Percentiles rank a stretch among this genome's conserved stretches.
These are phyloP conservation scores for Kwoniella sp. DNA, from an alignment of 768 basidiomycete species.

Conservation along the genomic window DNA sequence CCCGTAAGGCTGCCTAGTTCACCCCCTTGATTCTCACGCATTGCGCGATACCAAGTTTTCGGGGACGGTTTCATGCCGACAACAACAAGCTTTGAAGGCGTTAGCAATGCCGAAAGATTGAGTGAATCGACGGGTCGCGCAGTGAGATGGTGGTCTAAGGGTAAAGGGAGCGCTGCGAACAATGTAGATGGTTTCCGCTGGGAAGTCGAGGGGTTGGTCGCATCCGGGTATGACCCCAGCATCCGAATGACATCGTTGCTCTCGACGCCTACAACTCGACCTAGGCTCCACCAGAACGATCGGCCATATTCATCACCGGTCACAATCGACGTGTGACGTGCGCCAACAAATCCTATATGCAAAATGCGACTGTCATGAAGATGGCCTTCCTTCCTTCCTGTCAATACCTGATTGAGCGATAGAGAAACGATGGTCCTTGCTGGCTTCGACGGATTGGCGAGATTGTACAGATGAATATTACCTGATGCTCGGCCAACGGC, in stretches of 20 bases:
- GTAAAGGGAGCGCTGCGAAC: slow-evolving; percentile 77
- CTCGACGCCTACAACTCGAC: slow-evolving; percentile 91
- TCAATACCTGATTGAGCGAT: slow-evolving; percentile 59
- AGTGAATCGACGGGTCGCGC: slow-evolving; percentile 77
- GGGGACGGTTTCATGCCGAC: slow-evolving; percentile 90
- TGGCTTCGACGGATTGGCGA: slow-evolving; percentile 69
- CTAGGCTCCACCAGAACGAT: slow-evolving; percentile 91
- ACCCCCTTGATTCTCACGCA: slow-evolving; percentile 40
- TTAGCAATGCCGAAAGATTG: slow-evolving; percentile 79
- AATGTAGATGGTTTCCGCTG: slow-evolving; percentile 61
- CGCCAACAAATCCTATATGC: slow-evolving; percentile 77
- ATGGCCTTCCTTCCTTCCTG: slow-evolving; percentile 76
- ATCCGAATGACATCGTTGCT: slow-evolving; percentile 92
- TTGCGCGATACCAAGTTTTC: slow-evolving; percentile 72
- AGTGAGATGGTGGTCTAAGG: slow-evolving; percentile 73
- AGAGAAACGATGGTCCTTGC: slow-evolving; percentile 64
- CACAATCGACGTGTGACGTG: slow-evolving; percentile 87
- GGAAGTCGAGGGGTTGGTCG: neutral
- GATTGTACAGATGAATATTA: slow-evolving; percentile 80
- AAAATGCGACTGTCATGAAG: slow-evolving; percentile 75
- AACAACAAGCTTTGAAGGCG: slow-evolving; percentile 84
- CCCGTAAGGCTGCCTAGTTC: slow-evolving; percentile 31
- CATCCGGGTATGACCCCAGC: slow-evolving; percentile 81
- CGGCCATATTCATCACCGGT: slow-evolving; percentile 87
- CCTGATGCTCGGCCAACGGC: slow-evolving; percentile 85